These are phyloP conservation scores for Amaranthus tricolor DNA, from an alignment of 179 eudicot species.

Conservation along the genomic window DNA sequence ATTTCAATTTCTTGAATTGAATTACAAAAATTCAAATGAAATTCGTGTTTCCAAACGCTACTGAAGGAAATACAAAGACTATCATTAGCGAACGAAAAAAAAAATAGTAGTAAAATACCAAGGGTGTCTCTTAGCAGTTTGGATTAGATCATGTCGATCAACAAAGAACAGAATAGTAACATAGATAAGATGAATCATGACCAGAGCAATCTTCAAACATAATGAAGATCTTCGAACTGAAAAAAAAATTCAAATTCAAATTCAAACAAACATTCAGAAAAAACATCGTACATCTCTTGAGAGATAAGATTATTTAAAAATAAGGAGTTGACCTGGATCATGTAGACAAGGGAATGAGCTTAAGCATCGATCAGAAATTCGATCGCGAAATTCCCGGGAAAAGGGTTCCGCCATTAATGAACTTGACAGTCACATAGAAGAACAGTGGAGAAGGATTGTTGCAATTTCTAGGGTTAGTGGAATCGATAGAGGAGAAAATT, in stretches of 20 bases:
- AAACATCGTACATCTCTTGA: background rate
- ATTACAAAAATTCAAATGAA: too few species aligned
- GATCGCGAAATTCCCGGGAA: conserved; percentile 46
- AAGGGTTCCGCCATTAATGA: conserved; percentile 32
- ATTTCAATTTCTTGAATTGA: too few species aligned
- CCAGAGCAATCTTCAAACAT: conserved; percentile 61
- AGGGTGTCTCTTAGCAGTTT: conserved; percentile 43
- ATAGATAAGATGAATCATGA: conserved; percentile 59
- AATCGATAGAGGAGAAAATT: too few species aligned
- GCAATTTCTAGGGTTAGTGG: background rate
- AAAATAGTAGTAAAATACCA: conserved; percentile 40
- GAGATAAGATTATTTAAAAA: too few species aligned
- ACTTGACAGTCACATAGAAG: background rate
- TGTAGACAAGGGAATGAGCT: conserved; percentile 70
- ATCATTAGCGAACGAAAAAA: background rate
- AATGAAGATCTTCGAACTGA: conserved; percentile 74
- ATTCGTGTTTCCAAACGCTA: too few species aligned
- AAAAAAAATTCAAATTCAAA: background rate
- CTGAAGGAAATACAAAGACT: too few species aligned
- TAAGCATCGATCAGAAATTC: conserved; percentile 44
- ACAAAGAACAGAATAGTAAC: conserved; percentile 49
- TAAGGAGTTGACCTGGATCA: conserved; percentile 61
- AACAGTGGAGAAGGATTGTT: background rate
- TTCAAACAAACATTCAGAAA: background rate
- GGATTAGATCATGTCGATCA: conserved; percentile 47